Evolutionary conservation across 345 rosid species (phyloP).

Genomic region (Bretschneidera sinensis): DNA sequence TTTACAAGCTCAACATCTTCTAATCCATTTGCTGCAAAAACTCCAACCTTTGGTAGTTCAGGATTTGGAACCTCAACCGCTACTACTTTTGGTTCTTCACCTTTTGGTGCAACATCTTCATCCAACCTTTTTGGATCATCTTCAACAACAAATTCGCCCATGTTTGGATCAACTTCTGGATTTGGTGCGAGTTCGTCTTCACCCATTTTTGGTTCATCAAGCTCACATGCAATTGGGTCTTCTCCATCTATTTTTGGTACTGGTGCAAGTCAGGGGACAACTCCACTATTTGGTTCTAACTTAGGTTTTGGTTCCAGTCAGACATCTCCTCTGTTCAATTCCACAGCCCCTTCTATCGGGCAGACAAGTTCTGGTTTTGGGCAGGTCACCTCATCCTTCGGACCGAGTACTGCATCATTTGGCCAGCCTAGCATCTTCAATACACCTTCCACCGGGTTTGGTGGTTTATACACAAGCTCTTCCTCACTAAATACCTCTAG

Average conservation of each 20-base stretch:
- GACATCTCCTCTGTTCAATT: slow-evolving; percentile 50
- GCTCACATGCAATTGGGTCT: slow-evolving; percentile 51
- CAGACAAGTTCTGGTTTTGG: slow-evolving; percentile 68
- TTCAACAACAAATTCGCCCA: slow-evolving; percentile 36
- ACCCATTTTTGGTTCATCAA: slow-evolving; percentile 42
- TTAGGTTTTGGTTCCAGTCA: slow-evolving; percentile 45
- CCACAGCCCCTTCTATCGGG: slow-evolving; percentile 37
- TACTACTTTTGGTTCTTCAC: slow-evolving; percentile 22
- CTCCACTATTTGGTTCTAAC: slow-evolving; percentile 37
- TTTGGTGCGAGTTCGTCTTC: slow-evolving; percentile 45
- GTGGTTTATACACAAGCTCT: slow-evolving; percentile 47
- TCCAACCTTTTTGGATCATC: slow-evolving; percentile 46
- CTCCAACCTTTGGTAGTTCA: slow-evolving; percentile 34
- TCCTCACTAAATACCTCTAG: slow-evolving; percentile 39
- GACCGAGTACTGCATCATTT: slow-evolving; percentile 45
- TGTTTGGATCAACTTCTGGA: slow-evolving; percentile 44
- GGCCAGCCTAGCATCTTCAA: slow-evolving; percentile 48
- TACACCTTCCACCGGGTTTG: slow-evolving; percentile 46
- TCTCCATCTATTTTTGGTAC: slow-evolving; percentile 53
- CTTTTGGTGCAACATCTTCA: slow-evolving; percentile 34
- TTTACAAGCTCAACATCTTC: slow-evolving; percentile 41
- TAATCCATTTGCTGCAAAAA: slow-evolving; percentile 51
- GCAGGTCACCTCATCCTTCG: slow-evolving; percentile 43
- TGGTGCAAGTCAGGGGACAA: slow-evolving; percentile 34
- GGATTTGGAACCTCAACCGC: slow-evolving; percentile 38